phyloP scores from a whole-genome alignment of 345 rosid genomes.

The Combretum micranthum region DNA sequence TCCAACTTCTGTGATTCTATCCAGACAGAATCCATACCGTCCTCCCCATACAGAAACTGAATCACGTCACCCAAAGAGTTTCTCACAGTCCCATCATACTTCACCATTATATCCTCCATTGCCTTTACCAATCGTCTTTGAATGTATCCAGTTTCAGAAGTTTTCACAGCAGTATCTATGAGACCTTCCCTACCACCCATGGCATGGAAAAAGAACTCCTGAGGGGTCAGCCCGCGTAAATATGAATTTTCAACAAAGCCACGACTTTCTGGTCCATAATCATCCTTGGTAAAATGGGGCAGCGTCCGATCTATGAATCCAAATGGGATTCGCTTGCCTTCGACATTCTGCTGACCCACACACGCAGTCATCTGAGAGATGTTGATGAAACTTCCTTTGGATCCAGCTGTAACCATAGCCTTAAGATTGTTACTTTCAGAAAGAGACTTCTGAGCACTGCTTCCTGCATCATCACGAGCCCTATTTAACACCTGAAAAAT shows the following conservation, averaged over 20 bases:
- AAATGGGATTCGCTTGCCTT: conserved; percentile 95
- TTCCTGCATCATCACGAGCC: conserved; percentile 99
- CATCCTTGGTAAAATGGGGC: conserved; percentile 97
- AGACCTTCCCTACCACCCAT: conserved; percentile 99
- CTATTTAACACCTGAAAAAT: conserved; percentile 66
- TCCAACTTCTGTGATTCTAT: conserved; percentile 91
- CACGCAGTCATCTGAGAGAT: conserved; percentile 99
- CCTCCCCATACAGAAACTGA: conserved; percentile 98
- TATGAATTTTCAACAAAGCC: conserved; percentile 99
- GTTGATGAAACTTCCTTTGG: conserved; percentile 97
- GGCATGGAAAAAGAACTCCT: conserved; percentile 98
- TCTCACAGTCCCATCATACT: conserved; percentile 97
- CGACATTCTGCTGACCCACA: conserved; percentile 99
- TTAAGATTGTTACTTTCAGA: conserved; percentile 97
- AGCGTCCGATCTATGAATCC: conserved; percentile 85
- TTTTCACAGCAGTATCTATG: conserved; percentile 96
- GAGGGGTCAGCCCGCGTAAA: conserved; percentile 96
- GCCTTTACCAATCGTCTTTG: conserved; percentile 98
- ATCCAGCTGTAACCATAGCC: conserved; percentile 99
- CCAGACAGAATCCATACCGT: conserved; percentile 99
- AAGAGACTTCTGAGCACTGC: conserved; percentile 89
- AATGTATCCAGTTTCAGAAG: conserved; percentile 98
- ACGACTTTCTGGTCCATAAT: conserved; percentile 97
- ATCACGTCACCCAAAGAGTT: conserved; percentile 96
- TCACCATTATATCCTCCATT: conserved; percentile 99